These are phyloP conservation scores for Torulaspora gathmanii DNA, from an alignment of 805 yeast species.

Conservation along the genomic window DNA sequence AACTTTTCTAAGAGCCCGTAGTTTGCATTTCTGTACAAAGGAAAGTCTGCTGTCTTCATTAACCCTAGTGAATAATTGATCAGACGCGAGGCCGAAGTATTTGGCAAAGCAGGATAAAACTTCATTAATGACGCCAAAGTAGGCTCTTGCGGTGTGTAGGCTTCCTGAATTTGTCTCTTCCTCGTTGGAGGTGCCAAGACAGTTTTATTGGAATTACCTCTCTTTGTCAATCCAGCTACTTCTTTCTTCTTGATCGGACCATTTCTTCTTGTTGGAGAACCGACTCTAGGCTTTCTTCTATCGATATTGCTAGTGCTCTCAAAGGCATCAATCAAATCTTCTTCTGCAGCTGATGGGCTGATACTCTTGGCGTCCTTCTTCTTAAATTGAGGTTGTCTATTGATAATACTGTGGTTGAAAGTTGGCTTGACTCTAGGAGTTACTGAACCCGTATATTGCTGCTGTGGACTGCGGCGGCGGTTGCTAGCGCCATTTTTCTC, in stretches of 20 bases:
- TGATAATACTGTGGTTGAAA: conserved; percentile 16
- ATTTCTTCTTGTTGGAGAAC: conserved; percentile 2
- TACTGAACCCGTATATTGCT: conserved; percentile 6
- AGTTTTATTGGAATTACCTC: not conserved
- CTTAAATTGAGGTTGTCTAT: conserved; percentile 21
- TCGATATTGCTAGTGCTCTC: conserved; percentile 6
- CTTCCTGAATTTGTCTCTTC: conserved; percentile 2
- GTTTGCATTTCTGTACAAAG: conserved; percentile 25
- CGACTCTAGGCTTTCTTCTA: conserved; percentile 1
- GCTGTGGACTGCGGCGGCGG: conserved; percentile 7
- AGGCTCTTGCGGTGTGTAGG: conserved; percentile 25
- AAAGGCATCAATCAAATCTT: conserved; percentile 18
- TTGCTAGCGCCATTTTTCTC: conserved; percentile 2
- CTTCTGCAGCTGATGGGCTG: conserved; percentile 5
- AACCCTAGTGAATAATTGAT: conserved; percentile 20
- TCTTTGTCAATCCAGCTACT: conserved; percentile 16
- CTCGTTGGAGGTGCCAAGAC: conserved; percentile 7
- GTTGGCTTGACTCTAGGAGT: conserved; percentile 16
- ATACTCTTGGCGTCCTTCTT: conserved; percentile 7
- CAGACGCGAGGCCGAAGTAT: conserved; percentile 19
- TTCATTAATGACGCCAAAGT: conserved; percentile 26
- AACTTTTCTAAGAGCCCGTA: conserved; percentile 13
- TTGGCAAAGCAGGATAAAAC: conserved; percentile 22
- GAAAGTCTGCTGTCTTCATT: conserved; percentile 25
- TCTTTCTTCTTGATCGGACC: conserved; percentile 8